Evolutionary conservation across 129 eudicot genomes (phyloP), one percentile per base, ranked within the genome.

Genomic region (Oenanthe sinensis): DNA sequence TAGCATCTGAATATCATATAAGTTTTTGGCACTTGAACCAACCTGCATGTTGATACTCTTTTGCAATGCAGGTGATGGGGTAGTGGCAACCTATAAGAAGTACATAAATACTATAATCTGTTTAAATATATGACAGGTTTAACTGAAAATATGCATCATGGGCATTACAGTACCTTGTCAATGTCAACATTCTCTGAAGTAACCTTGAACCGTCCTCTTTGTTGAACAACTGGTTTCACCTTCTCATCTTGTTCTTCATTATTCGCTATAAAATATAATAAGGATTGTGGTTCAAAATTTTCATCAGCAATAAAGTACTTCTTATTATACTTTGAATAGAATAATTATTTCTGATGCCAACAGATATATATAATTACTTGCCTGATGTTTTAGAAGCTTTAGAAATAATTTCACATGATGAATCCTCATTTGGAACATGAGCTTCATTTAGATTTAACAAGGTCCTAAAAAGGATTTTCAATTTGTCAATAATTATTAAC

Each of bases 31-130:
- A 79, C 55, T 63, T 52, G 30, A 30, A 75, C 87, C 49, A 74
- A 92, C 97, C 97, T 86, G 91, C 91, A 92, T 83, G 85, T 91
- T 90, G 30, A 89, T 90, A 82, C 94, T 89, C 81, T 93, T 93
- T 54, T 83, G 90, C 69, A 89, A 77, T 77, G 71, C 15, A 69
- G 91, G 86, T 74, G 93, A 79, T 71, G 88, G 76, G 79, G 71
- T 82, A 33, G 75, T 88, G 76, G 74, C 82, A 33, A 75, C 89
- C 95, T 93, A 71, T 26, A 87, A 72, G 26, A 36, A 80, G 58
- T 39, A 12, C 43, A 46, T 69, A 20, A 72, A 30, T 72, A 30
- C n/a, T 69, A 22, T 36, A 67, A 77, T 43, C 76, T 63, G 77
- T 69, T 55, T 47, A 55, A 39, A 26, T 55, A 60, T n/a, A 54